These are phyloP conservation scores for Lagerstroemia speciosa DNA, from an alignment of 345 rosid genomes.

Conservation along the genomic window DNA sequence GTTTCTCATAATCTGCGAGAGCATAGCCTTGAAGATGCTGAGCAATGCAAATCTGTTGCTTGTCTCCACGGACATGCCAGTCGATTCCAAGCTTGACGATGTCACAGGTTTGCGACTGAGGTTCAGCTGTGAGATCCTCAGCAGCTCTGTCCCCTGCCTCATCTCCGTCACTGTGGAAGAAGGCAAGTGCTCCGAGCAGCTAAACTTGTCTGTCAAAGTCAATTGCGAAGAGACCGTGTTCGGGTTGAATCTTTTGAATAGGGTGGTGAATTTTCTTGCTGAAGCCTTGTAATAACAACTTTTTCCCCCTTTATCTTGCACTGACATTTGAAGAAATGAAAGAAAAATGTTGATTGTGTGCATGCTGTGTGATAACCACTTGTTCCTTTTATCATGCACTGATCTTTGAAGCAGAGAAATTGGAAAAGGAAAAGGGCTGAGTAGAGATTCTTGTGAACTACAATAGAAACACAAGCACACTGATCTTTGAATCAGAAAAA, in stretches of 20 bases:
- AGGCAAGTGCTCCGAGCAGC: slow-evolving; percentile 75
- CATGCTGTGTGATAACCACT: neutral
- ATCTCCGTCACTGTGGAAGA: slow-evolving; percentile 69
- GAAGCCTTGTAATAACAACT: slow-evolving; percentile 22
- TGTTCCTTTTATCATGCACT: neutral
- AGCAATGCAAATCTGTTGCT: slow-evolving; percentile 70
- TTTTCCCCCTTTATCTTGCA: neutral
- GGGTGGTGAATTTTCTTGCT: slow-evolving; percentile 55
- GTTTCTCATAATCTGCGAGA: slow-evolving; percentile 59
- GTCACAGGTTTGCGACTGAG: slow-evolving; percentile 69
- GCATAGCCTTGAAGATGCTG: slow-evolving; percentile 64
- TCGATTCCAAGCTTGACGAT: slow-evolving; percentile 62
- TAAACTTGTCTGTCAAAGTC: slow-evolving; percentile 52
- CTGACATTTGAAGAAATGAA: neutral
- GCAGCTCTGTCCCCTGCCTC: slow-evolving; percentile 71
- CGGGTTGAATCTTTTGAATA: slow-evolving; percentile 77
- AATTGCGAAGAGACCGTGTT: slow-evolving; percentile 93
- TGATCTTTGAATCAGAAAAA: neutral
- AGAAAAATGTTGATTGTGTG: neutral
- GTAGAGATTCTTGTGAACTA: neutral
- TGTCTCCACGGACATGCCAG: slow-evolving; percentile 74
- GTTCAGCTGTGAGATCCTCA: slow-evolving; percentile 76
- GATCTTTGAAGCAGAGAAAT: neutral
- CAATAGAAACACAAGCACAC: neutral
- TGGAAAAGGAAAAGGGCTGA: neutral